phyloP scores from a whole-genome alignment of 192 early-diverging fungal genomes.

The Umbelopsis sp. region DNA sequence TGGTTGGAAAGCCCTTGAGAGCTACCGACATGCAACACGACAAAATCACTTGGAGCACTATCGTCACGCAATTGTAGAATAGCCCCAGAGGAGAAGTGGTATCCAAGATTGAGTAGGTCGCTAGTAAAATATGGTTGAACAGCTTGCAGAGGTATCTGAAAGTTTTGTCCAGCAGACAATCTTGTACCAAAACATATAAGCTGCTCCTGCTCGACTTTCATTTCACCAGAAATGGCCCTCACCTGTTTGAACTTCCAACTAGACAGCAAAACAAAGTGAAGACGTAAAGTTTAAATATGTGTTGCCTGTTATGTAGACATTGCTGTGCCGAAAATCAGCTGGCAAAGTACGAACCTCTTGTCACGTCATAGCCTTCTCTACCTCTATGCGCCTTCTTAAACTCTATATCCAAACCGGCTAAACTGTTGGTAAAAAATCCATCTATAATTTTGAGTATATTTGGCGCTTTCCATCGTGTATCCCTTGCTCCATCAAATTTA shows the following conservation, averaged over 20 bases:
- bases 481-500: conserved; percentile 24
- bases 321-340: neutral
- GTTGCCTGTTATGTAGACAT: neutral
- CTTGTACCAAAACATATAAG: neutral
- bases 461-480: conserved; percentile 2
- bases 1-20: neutral
- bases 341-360: conserved; percentile 43
- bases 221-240: too few relatives aligned
- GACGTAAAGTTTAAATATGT: neutral
- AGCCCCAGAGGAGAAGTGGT: neutral
- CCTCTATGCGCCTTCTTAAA: conserved; percentile 26
- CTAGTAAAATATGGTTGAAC: conserved; percentile 19
- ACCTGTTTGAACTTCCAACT: too few relatives aligned
- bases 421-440: conserved; percentile 37
- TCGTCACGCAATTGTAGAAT: neutral
- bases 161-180: conserved; percentile 27
- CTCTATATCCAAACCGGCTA: conserved; percentile 43
- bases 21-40: neutral
- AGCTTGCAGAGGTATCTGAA: conserved; percentile 26
- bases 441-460: conserved; percentile 32
- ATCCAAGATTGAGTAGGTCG: neutral
- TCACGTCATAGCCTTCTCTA: conserved; percentile 36
- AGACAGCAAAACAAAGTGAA: neutral
- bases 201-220: too few relatives aligned
- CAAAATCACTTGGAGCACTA: neutral